Conservation (phyloP, 306 rosid genomes). For the Leucaena leucocephala region DNA sequence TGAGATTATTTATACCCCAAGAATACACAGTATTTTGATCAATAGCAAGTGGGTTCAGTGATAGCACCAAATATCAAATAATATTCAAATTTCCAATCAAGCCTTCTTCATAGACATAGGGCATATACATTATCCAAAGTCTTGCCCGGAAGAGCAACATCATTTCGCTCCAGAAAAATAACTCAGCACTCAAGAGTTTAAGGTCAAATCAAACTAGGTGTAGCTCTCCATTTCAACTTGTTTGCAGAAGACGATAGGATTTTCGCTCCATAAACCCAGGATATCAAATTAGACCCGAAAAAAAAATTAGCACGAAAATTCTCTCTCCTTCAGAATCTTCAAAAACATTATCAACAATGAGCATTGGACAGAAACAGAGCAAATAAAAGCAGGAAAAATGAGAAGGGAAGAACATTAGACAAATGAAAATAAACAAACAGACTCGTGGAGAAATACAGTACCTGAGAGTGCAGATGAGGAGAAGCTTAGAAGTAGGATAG, state of each 20-base stretch:
- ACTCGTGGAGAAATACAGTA: constrained; percentile 26
- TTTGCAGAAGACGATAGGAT: neutral
- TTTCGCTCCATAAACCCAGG: neutral
- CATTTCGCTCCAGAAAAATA: neutral
- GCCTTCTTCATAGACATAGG: neutral
- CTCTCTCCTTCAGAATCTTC: neutral
- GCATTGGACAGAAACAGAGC: neutral
- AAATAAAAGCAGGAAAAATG: neutral
- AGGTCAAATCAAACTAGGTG: constrained; percentile 10
- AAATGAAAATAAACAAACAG: neutral
- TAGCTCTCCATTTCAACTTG: neutral
- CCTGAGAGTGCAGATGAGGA: constrained; percentile 79
- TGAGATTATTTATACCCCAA: constrained; percentile 8
- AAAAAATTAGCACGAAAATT: neutral
- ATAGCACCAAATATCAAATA: neutral
- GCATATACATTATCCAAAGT: neutral
- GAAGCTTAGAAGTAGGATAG: constrained; percentile 58
- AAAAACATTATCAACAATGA: neutral
- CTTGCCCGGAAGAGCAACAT: neutral
- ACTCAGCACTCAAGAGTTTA: neutral
- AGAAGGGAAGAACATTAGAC: neutral
- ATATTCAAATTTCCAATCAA: neutral
- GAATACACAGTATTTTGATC: neutral
- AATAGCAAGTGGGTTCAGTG: constrained; percentile 5
- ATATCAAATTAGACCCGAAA: constrained; percentile 3